A percentile compares a stretch with the other conserved stretches of the same genome.
Evolutionary conservation across 1,284 basidiomycete genomes (phyloP).

Genomic region (Leccinum griseonigrum): DNA sequence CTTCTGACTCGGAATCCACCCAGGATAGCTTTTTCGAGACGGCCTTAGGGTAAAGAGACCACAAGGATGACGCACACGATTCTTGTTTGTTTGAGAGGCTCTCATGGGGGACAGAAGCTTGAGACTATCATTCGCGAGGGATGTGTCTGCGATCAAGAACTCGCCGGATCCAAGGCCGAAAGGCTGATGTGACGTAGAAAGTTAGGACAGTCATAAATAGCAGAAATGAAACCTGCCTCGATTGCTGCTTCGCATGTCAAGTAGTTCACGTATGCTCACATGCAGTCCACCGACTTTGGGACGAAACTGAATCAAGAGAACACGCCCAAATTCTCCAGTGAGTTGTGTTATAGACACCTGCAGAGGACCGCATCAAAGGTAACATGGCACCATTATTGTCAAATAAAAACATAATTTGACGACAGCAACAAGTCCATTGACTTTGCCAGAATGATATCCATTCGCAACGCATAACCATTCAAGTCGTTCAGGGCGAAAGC

Average conservation of each 20-base stretch:
- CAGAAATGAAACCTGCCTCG: slow-evolving; percentile 34
- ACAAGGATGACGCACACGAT: slow-evolving; percentile 10
- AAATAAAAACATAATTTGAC: background rate
- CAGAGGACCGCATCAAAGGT: background rate
- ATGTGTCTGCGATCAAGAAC: slow-evolving; percentile 23
- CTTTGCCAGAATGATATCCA: background rate
- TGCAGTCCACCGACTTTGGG: background rate
- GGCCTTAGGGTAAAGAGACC: slow-evolving; percentile 18
- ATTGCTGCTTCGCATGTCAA: slow-evolving; percentile 26
- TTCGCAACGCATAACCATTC: background rate
- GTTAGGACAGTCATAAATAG: slow-evolving; percentile 26
- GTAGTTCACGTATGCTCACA: slow-evolving; percentile 12
- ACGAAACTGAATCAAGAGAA: background rate
- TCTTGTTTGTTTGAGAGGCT: slow-evolving; percentile 10
- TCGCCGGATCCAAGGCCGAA: slow-evolving; percentile 29
- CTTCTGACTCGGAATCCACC: slow-evolving; percentile 19
- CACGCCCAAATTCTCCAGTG: background rate
- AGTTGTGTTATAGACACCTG: background rate
- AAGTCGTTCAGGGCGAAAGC: background rate
- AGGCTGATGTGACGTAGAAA: slow-evolving; percentile 29
- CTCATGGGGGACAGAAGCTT: slow-evolving; percentile 13
- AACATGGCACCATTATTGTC: background rate
- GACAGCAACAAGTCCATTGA: background rate
- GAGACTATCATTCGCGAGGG: background rate
- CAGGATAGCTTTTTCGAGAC: slow-evolving; percentile 21